Evolutionary conservation across 306 rosid species (phyloP), one percentile per base, ranked within the genome.

Genomic region (Castanea mollissima): DNA sequence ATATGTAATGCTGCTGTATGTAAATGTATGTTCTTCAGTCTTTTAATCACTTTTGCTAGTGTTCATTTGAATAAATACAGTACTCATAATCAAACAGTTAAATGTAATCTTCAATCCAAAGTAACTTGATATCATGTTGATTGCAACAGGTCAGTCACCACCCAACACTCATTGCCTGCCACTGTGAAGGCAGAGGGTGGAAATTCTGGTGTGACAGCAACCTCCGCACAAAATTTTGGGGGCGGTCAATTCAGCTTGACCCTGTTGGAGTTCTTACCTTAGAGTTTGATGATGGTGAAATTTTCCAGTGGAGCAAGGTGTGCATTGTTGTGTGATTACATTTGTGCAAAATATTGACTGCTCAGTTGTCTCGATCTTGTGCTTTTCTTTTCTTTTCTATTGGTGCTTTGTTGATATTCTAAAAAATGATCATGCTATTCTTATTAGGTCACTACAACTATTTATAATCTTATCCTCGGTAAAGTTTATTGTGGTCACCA

Each of bases 131-230:
- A 70, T 83, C 67, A 23, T 59, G 64, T 73, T 21, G 75, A 44
- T 73, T 90, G 76, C 38, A 83, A 89, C 95, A 95, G 99, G 99
- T 95, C 71, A 88, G 99, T 88, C 99, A 95, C 88, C 98, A 95
- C 79, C 99, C 99, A 35, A 95, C 99, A 7, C 89, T 95, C 55
- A 90, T 95, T 79, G 99, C 99, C 54, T 95, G 98, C 87, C 99
- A 95, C 82, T 91, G 99, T 90, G 91, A 93, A 86, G 99, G 99
- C 71, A 88, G 94, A 87, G 99, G 99, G 67, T 95, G 99, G 99
- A 95, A 83, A 85, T 95, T 93, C 83, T 95, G 97, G 98, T 98
- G 91, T 65, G 99, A 95, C 84, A 91, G 98, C 82, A 95, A 95
- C 81, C 88, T 95, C 83, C 97, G 90, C 19, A 84, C 99, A 49